These are phyloP conservation scores for Nothophaeocryptopus gaeumannii DNA, from an alignment of 2,329 filamentous ascomycete species.

Conservation along the genomic window DNA sequence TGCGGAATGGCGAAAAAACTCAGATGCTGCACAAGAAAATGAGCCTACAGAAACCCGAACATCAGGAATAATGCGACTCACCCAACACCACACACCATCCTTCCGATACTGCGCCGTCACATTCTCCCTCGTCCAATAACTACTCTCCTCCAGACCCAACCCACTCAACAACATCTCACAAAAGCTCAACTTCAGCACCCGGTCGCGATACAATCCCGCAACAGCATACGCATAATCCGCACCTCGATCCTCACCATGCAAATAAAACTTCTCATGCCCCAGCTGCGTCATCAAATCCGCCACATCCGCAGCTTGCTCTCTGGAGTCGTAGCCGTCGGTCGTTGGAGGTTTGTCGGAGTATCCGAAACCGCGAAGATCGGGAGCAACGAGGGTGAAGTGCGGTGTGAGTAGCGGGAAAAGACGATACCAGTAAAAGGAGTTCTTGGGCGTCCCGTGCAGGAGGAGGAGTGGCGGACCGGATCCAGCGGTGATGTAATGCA, in stretches of 20 bases:
- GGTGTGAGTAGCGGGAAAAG: constrained; percentile 36
- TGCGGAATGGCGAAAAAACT: constrained; percentile 38
- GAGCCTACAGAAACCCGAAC: background rate
- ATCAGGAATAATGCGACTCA: constrained; percentile 1
- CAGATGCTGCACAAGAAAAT: constrained; percentile 26
- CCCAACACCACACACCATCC: constrained; percentile 38
- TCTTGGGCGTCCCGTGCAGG: constrained; percentile 35
- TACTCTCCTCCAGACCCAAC: constrained; percentile 33
- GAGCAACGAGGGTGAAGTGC: constrained; percentile 39
- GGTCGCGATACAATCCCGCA: constrained; percentile 32
- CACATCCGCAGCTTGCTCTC: constrained; percentile 37
- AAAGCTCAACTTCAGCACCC: constrained; percentile 33
- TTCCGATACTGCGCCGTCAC: constrained; percentile 33
- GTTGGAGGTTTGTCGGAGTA: constrained; percentile 42
- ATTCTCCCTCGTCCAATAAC: constrained; percentile 34
- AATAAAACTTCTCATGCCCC: constrained; percentile 34
- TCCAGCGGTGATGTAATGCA: constrained; percentile 36
- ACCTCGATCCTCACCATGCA: constrained; percentile 38
- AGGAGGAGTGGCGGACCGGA: constrained; percentile 31
- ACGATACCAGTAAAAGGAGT: constrained; percentile 39
- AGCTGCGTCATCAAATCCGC: constrained; percentile 37
- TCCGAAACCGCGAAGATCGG: constrained; percentile 39
- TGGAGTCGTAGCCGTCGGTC: constrained; percentile 39
- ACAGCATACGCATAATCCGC: constrained; percentile 38
- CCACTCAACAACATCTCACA: constrained; percentile 38